Conservation (phyloP, 2,329 filamentous ascomycete genomes). For the Hymenoscyphus fraxineus region DNA sequence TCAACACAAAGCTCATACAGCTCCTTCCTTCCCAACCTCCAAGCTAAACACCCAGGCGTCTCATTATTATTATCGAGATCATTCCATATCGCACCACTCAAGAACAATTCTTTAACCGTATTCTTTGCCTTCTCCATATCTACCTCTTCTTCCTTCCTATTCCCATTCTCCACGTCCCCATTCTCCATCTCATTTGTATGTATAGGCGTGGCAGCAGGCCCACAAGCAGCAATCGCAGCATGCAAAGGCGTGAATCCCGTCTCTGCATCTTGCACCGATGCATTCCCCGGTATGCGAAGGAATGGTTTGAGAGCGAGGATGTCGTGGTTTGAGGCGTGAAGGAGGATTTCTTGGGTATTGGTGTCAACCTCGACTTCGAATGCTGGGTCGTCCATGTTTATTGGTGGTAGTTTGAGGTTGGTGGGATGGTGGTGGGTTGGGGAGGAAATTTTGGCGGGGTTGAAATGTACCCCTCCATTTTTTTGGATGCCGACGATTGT, state of each 20-base stretch:
- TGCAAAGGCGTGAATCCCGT: constrained; percentile 88
- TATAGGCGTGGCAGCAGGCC: constrained; percentile 27
- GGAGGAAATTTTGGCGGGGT: constrained; percentile 1
- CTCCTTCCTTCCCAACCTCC: constrained; percentile 60
- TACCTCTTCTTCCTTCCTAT: constrained; percentile 27
- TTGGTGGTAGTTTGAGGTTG: neutral
- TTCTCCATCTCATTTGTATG: neutral
- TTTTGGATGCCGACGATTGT: neutral
- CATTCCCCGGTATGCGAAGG: constrained; percentile 41
- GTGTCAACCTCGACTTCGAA: constrained; percentile 24
- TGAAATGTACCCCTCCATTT: neutral
- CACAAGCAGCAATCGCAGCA: constrained; percentile 78
- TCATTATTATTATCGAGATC: constrained; percentile 82
- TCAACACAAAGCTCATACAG: constrained; percentile 83
- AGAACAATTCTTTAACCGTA: constrained; percentile 71
- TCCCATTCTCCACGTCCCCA: neutral
- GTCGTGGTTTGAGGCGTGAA: constrained; percentile 61
- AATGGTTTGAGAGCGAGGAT: constrained; percentile 32
- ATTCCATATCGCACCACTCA: constrained; percentile 96
- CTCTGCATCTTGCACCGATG: constrained; percentile 77
- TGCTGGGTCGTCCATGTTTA: constrained; percentile 31
- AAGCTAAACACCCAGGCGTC: constrained; percentile 86
- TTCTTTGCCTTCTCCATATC: constrained; percentile 59
- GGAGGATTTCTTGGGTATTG: constrained; percentile 55
- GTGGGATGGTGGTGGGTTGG: neutral